Base-by-base conservation (phyloP, 345 rosid genomes). In the Gossypium sturtianum region DNA sequence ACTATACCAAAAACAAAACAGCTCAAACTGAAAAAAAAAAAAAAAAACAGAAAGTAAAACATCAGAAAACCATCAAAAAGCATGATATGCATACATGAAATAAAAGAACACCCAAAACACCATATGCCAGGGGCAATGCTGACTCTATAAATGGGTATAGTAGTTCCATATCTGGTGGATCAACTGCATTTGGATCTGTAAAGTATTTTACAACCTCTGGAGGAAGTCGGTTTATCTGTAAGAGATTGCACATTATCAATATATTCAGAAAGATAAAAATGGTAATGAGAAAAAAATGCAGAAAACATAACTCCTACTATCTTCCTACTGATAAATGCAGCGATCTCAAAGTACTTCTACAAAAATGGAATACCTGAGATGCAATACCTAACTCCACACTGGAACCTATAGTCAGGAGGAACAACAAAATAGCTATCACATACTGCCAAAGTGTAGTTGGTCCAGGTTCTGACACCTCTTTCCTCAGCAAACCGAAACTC, bases 401-500 rank as follows among this genome's bases (percentile, higher is more conserved):
- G 52, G 97, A 92, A 64, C 97, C 98, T 47, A 92, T 83, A 25
- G 98, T 92, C 75, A 94, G 78, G 57, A 94, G 88, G 84, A 94
- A 92, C 38, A 94, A 80, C 81, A 94, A 75, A 9, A 94, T 67
- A 48, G 95, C 92, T 79, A 94, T 92, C 80, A 92, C 97, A 80
- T 94, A 94, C 85, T 94, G 98, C 97, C 98, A 94, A 38, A 94
- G 95, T 45, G 98, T 89, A 59, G 98, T 94, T 27, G 97, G 92
- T 81, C 88, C 93, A 19, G 98, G 98, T 81, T 94, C 97, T 2
- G 97, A 94, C 20, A 89, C 97, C 81, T 94, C 98, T 84, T 92
- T 94, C 78, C 98, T 83, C 75, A 92, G 86, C 88, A 94, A 81
- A 81, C 95, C 95, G 56, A 92, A 89, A 87, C 98, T 94, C 77